Evolutionary conservation across 163 green algal genomes (phyloP).

Genomic region (Chloromonas sp.): DNA sequence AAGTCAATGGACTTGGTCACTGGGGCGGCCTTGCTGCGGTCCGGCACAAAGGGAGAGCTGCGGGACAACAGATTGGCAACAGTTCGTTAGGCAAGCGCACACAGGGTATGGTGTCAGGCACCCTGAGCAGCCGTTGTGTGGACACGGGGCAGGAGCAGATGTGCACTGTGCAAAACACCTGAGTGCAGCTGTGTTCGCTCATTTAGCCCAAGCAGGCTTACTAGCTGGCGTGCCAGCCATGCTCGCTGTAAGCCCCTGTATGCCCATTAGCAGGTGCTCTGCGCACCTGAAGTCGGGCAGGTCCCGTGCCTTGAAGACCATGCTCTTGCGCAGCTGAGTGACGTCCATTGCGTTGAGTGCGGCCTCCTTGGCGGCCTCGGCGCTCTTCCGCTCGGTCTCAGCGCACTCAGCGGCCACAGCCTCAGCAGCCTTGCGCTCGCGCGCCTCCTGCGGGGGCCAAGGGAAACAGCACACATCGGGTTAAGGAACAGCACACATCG

Average conservation of each 20-base stretch:
- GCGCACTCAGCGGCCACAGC: not conserved
- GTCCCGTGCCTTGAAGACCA: slow-evolving; percentile 25
- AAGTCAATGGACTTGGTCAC: not conserved
- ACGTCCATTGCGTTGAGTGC: slow-evolving; percentile 22
- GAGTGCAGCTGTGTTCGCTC: too few relatives aligned
- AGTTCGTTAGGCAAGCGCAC: not conserved
- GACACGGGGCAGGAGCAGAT: too few relatives aligned
- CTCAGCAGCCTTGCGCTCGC: slow-evolving; percentile 7
- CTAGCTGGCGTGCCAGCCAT: too few relatives aligned
- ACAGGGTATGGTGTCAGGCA: too few relatives aligned
- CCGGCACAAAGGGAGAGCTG: not conserved
- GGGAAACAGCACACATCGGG: not conserved
- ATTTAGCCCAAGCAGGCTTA: too few relatives aligned
- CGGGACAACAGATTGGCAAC: not conserved
- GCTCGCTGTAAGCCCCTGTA: too few relatives aligned
- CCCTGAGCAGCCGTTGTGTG: too few relatives aligned
- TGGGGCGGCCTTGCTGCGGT: not conserved
- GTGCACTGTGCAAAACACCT: too few relatives aligned
- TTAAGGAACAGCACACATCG: not conserved
- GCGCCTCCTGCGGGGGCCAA: not conserved
- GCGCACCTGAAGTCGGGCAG: slow-evolving; percentile 25
- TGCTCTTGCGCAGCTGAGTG: slow-evolving; percentile 25
- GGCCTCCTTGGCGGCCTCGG: not conserved
- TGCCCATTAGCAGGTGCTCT: not conserved
- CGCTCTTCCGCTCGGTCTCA: not conserved